phyloP scores from a whole-genome alignment of 345 rosid genomes.

The Citrus cavaleriei region DNA sequence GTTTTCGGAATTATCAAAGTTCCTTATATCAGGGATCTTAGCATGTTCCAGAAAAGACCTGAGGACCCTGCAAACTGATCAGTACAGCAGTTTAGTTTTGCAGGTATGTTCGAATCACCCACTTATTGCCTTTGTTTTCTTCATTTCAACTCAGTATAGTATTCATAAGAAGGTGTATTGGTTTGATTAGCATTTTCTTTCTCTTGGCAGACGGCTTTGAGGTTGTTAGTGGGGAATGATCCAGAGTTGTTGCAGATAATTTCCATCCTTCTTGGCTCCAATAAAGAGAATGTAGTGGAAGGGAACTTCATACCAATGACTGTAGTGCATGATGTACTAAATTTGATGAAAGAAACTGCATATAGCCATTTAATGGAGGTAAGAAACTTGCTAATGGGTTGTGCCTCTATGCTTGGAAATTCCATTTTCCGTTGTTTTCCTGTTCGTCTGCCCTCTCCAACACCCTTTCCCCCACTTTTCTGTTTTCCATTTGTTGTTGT shows the following conservation, averaged over 20 bases:
- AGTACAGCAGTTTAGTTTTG: constrained; percentile 80
- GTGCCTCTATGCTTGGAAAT: not conserved
- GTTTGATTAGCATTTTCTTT: constrained; percentile 10
- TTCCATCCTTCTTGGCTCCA: constrained; percentile 60
- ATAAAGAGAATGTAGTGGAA: constrained; percentile 34
- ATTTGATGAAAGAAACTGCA: constrained; percentile 71
- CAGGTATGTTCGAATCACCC: constrained; percentile 48
- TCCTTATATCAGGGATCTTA: constrained; percentile 62
- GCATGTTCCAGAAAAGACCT: constrained; percentile 46
- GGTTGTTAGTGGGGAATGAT: constrained; percentile 59
- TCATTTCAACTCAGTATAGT: not conserved
- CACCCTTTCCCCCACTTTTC: no score
- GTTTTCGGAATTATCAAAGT: constrained; percentile 59
- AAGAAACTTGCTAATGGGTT: constrained; percentile 14
- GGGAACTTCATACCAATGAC: constrained; percentile 38
- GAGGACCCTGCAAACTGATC: constrained; percentile 59
- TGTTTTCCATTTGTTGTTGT: not conserved
- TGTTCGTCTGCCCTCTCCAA: no score
- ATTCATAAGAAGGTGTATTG: not conserved
- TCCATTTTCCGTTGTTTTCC: not conserved
- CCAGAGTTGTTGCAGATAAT: constrained; percentile 60
- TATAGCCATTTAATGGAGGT: constrained; percentile 94
- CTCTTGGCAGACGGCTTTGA: constrained; percentile 66
- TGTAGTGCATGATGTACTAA: constrained; percentile 34
- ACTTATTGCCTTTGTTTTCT: not conserved